These are phyloP conservation scores for Leccinum colubrinum DNA, from an alignment of 1,284 basidiomycete genomes.

Conservation along the genomic window DNA sequence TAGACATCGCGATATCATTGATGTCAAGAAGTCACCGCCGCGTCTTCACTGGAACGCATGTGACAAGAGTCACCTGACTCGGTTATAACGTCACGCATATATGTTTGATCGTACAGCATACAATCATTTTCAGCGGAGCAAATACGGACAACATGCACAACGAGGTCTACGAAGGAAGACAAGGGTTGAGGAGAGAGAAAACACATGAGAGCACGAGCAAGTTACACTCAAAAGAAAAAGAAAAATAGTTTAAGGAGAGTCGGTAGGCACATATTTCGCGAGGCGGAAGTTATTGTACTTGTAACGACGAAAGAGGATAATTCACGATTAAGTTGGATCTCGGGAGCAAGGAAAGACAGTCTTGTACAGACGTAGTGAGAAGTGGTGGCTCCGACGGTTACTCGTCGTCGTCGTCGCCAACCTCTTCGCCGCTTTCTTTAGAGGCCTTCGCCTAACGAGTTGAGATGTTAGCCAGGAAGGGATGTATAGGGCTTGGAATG, in stretches of 20 bases:
- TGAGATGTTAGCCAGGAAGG: background rate
- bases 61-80: slow-evolving; percentile 22
- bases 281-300: slow-evolving; percentile 24
- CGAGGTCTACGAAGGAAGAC: slow-evolving; percentile 20
- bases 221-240: slow-evolving; percentile 15
- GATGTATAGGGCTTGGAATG: background rate
- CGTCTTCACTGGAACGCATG: slow-evolving; percentile 7
- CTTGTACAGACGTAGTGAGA: slow-evolving; percentile 12
- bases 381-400: slow-evolving; percentile 18
- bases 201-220: slow-evolving; percentile 28
- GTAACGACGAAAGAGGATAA: slow-evolving; percentile 5
- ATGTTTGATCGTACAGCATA: no score
- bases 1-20: background rate
- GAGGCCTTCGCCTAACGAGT: slow-evolving; percentile 24
- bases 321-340: slow-evolving; percentile 21
- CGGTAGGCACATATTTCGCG: slow-evolving; percentile 32
- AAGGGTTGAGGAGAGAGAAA: slow-evolving; percentile 12
- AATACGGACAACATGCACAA: slow-evolving; percentile 31
- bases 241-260: slow-evolving; percentile 15
- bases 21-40: slow-evolving; percentile 1
- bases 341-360: slow-evolving; percentile 6
- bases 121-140: slow-evolving; percentile 6
- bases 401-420: slow-evolving; percentile 57
- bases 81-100: background rate
- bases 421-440: slow-evolving; percentile 60